Conservation (phyloP, 306 rosid genomes). For the Prunus fruticosa region DNA sequence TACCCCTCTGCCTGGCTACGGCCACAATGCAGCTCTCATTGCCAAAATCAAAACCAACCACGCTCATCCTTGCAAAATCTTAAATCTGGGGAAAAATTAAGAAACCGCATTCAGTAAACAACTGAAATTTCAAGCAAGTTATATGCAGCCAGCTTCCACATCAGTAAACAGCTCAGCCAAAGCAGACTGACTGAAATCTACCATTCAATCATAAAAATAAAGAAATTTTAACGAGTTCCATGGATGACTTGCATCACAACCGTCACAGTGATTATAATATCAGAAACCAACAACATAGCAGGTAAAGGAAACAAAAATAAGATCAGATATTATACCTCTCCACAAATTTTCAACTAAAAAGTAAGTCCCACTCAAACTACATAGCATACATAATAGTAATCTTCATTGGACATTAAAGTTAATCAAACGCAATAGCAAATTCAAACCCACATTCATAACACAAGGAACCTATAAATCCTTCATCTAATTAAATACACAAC, state of each 20-base stretch:
- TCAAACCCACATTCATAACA: neutral
- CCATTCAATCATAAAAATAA: neutral
- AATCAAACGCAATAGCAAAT: neutral
- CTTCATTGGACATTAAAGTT: neutral
- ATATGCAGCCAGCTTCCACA: too few species aligned
- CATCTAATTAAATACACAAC: neutral
- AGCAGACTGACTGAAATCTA: neutral
- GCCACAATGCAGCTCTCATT: slow-evolving; percentile 96
- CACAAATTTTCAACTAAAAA: neutral
- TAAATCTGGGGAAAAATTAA: slow-evolving; percentile 14
- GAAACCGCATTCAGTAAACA: slow-evolving; percentile 2
- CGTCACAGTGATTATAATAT: neutral
- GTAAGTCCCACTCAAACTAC: neutral
- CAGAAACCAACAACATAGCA: neutral
- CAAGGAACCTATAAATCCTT: neutral
- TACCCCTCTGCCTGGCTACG: slow-evolving; percentile 93
- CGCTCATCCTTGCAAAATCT: slow-evolving; percentile 62
- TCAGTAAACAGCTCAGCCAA: neutral
- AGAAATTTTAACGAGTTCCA: neutral
- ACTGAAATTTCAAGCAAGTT: neutral
- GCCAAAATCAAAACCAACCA: slow-evolving; percentile 96
- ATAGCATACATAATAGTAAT: neutral
- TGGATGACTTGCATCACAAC: neutral
- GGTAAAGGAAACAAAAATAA: neutral
- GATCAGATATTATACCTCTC: neutral